A percentile compares a stretch with the other conserved stretches of the same genome.
Evolutionary conservation across 495 filamentous ascomycete genomes (phyloP).

Genomic region (Penicillium longicatenatum): DNA sequence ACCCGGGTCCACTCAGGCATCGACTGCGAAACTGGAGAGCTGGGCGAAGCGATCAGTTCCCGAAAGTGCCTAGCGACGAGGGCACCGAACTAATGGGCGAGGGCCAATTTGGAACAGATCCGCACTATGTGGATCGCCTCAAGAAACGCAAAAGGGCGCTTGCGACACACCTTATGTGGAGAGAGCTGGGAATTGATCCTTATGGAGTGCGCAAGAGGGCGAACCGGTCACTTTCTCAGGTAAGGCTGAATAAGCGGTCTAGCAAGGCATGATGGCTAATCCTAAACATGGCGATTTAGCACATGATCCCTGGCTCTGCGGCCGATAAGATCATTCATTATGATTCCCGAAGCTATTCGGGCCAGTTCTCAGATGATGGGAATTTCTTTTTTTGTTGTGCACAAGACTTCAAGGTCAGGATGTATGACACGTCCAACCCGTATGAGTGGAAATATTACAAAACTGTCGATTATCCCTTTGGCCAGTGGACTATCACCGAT

Average conservation of each 20-base stretch:
- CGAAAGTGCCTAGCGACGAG: conserved; percentile 75
- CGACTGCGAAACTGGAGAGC: conserved; percentile 24
- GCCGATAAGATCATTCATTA: conserved; percentile 90
- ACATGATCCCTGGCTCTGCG: conserved; percentile 65
- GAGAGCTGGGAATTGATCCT: conserved; percentile 71
- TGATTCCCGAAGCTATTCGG: conserved; percentile 83
- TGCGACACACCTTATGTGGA: conserved; percentile 68
- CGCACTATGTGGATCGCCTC: conserved; percentile 49
- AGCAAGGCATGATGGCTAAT: conserved; percentile 30
- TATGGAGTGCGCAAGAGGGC: conserved; percentile 53
- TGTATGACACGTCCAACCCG: conserved; percentile 98
- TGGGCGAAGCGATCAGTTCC: conserved; percentile 53
- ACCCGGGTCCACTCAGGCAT: conserved; percentile 24
- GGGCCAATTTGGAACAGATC: conserved; percentile 72
- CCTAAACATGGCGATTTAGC: conserved; percentile 2
- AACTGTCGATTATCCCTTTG: conserved; percentile 80
- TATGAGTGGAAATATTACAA: conserved; percentile 97
- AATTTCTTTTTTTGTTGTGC: conserved; percentile 97
- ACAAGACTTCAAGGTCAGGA: conserved; percentile 89
- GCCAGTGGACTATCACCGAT: conserved; percentile 95
- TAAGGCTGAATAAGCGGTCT: conserved; percentile 25
- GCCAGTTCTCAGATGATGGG: conserved; percentile 94
- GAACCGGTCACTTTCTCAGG: conserved; percentile 67
- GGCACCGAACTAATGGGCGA: conserved; percentile 77
- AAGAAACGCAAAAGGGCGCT: conserved; percentile 61